phyloP scores from a whole-genome alignment of 208 protist species.

The Phytomonas francai region DNA sequence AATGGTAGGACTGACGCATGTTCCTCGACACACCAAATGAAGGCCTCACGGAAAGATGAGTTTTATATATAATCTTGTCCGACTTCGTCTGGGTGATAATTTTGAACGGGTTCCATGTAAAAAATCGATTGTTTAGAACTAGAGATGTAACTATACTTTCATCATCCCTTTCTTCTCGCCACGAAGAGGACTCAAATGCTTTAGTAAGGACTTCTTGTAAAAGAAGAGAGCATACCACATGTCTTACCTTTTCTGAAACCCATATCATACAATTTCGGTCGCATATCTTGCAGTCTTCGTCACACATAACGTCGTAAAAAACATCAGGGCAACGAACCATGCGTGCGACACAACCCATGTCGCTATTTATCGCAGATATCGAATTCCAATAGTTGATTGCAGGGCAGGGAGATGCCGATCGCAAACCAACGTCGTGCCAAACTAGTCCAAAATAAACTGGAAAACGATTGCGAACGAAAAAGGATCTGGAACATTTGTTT shows the following conservation, averaged over 20 bases:
- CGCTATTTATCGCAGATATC: conserved; percentile 43
- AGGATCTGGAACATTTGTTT: conserved; percentile 17
- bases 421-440: conserved; percentile 56
- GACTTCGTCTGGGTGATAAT: conserved; percentile 8
- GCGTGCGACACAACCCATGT: conserved; percentile 49
- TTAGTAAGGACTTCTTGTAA: conserved; percentile 25
- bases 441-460: conserved; percentile 66
- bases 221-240: conserved; percentile 2
- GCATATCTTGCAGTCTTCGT: conserved; percentile 1
- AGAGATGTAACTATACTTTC: conserved; percentile 23
- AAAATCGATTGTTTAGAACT: conserved; percentile 57
- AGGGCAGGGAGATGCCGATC: conserved; percentile 34
- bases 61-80: conserved; percentile 22
- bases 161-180: conserved; percentile 5
- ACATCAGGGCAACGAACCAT: conserved; percentile 33
- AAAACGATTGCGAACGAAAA: conserved; percentile 37
- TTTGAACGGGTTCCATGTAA: conserved; percentile 43
- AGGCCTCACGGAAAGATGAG: conserved; percentile 25
- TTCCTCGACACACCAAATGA: conserved; percentile 15
- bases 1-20: conserved; percentile 43
- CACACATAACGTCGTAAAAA: conserved; percentile 45
- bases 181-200: conserved; percentile 12
- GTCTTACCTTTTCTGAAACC: background rate
- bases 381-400: conserved; percentile 71
- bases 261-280: background rate